Evolutionary conservation across 768 basidiomycete species (phyloP).

Genomic region (Mycena vulgaris): DNA sequence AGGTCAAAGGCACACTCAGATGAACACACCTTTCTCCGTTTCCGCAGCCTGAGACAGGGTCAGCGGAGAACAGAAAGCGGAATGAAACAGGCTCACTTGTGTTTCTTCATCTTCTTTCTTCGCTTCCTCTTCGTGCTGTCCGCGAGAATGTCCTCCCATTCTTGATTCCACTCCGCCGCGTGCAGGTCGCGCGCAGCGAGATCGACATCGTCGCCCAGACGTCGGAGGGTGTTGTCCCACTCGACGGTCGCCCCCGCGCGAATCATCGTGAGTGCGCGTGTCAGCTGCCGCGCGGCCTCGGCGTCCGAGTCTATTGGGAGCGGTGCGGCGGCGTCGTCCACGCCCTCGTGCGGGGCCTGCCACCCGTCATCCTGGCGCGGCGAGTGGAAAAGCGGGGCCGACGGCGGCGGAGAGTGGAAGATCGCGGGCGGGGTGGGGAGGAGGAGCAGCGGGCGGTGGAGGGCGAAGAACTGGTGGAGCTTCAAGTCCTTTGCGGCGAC

Average conservation of each 20-base stretch:
- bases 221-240: conserved; percentile 80
- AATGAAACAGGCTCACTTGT: conserved; percentile 76
- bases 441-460: conserved; percentile 84
- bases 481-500: conserved; percentile 80
- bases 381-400: conserved; percentile 44
- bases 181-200: conserved; percentile 66
- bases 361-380: conserved; percentile 40
- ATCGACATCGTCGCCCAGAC: conserved; percentile 73
- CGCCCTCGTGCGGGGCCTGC: conserved; percentile 37
- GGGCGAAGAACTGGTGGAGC: conserved; percentile 88
- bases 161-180: conserved; percentile 65
- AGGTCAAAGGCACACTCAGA: neutral
- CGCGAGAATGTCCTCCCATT: conserved; percentile 77
- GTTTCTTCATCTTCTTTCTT: conserved; percentile 97
- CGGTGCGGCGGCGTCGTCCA: conserved; percentile 60
- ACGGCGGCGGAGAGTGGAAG: conserved; percentile 55
- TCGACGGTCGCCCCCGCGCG: conserved; percentile 71
- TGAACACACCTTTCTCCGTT: conserved; percentile 84
- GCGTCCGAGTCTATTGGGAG: conserved; percentile 80
- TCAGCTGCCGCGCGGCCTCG: conserved; percentile 85
- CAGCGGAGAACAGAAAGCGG: conserved; percentile 18
- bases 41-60: conserved; percentile 77
- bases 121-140: conserved; percentile 90
- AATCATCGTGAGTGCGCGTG: conserved; percentile 79
- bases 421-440: conserved; percentile 73